phyloP scores from a whole-genome alignment of 75 land plant genomes.

The Pinus albicaulis region DNA sequence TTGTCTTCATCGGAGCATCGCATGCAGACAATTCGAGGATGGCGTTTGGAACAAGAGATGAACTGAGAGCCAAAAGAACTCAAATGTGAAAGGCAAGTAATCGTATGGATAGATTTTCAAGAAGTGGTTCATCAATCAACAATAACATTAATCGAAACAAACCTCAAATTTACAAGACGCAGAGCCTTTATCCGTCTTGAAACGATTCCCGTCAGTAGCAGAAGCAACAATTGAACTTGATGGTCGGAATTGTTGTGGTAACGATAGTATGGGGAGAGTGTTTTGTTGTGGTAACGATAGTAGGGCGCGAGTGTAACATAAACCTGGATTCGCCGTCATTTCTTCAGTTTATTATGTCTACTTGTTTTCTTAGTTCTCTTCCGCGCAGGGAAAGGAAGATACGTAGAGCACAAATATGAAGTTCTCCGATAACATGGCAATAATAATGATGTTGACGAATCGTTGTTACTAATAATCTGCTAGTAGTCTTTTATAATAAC shows the following conservation, averaged over 20 bases:
- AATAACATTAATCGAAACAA: not conserved
- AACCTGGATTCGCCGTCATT: too few species aligned
- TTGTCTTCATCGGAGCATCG: not conserved
- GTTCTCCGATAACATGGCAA: too few species aligned
- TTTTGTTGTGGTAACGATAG: not conserved
- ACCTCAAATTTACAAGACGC: not conserved
- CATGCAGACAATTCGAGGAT: not conserved
- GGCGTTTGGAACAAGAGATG: not conserved
- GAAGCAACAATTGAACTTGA: not conserved
- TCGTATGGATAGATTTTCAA: too few species aligned
- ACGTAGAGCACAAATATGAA: too few species aligned
- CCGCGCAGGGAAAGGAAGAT: too few species aligned
- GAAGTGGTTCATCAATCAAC: not conserved
- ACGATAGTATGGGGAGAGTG: too few species aligned
- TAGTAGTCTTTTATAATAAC: too few species aligned
- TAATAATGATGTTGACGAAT: too few species aligned
- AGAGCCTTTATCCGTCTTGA: not conserved
- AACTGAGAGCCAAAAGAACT: not conserved
- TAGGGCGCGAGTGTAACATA: too few species aligned
- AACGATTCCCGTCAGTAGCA: not conserved
- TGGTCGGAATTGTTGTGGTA: not conserved
- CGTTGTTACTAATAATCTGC: too few species aligned
- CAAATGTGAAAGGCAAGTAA: not conserved
- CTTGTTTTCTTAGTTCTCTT: too few species aligned
- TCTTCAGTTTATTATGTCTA: too few species aligned